A percentile compares a stretch with the other conserved stretches of the same genome.
phyloP scores from a whole-genome alignment of 352 stramenopile genomes.

The Globisporangium paddicum region DNA sequence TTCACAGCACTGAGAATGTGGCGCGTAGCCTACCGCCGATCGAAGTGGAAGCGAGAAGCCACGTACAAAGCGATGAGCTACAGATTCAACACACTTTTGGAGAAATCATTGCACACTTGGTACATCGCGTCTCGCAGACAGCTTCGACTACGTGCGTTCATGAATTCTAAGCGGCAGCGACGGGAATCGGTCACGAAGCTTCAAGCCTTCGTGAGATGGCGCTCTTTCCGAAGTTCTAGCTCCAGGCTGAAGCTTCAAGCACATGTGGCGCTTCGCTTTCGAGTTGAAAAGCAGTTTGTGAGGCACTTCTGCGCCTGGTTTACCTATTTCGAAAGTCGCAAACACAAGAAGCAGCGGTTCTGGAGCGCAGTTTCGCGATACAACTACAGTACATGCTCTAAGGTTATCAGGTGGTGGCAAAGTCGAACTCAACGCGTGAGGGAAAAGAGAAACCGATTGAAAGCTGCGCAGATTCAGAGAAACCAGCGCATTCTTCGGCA shows the following conservation, averaged over 20 bases:
- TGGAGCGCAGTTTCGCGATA: not conserved
- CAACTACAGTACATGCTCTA: not conserved
- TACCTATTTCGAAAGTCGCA: not conserved
- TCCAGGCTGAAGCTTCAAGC: not conserved
- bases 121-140: slow-evolving; percentile 14
- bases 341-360: not conserved
- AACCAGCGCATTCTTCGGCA: not conserved
- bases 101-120: slow-evolving; percentile 23
- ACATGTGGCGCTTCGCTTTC: not conserved
- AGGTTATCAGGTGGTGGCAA: not conserved
- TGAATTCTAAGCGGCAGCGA: slow-evolving; percentile 1
- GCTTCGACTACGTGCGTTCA: slow-evolving; percentile 15
- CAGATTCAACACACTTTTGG: slow-evolving; percentile 24
- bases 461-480: not conserved
- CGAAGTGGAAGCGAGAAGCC: not conserved
- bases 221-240: not conserved
- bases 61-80: slow-evolving; percentile 21
- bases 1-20: slow-evolving; percentile 8
- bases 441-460: not conserved
- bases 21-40: not conserved
- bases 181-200: not conserved
- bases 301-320: slow-evolving; percentile 5
- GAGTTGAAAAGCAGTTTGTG: not conserved
- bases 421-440: not conserved
- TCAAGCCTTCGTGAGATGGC: slow-evolving; percentile 4